Conservation (phyloP, 345 rosid genomes). For the Jatropha curcas region DNA sequence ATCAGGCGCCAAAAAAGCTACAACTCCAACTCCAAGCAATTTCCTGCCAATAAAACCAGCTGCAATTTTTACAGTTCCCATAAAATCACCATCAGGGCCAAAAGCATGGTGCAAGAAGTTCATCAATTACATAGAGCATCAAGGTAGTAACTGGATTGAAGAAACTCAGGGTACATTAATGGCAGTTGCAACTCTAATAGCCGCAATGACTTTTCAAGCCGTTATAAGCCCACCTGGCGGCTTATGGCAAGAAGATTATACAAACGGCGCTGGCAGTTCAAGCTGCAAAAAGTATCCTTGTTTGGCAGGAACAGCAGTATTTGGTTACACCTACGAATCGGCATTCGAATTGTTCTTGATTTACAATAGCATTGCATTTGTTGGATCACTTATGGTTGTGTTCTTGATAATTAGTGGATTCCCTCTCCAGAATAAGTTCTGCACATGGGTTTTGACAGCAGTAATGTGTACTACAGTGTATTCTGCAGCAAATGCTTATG, state of each 20-base stretch:
- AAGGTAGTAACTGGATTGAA: background rate
- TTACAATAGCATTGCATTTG: background rate
- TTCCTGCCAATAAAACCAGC: background rate
- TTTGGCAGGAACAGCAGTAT: background rate
- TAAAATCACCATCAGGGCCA: background rate
- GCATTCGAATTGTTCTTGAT: background rate
- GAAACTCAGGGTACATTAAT: background rate
- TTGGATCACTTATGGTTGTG: background rate
- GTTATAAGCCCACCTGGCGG: background rate
- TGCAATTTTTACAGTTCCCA: background rate
- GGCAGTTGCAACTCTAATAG: slow-evolving; percentile 1
- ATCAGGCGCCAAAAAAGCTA: background rate
- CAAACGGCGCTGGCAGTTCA: background rate
- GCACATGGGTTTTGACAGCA: background rate
- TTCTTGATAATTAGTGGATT: slow-evolving; percentile 1
- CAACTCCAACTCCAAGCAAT: background rate
- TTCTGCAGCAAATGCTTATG: background rate
- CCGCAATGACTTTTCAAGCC: background rate
- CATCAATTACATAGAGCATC: background rate
- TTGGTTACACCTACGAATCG: background rate
- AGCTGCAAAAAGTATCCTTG: background rate
- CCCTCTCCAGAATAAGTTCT: background rate
- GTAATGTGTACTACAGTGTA: background rate
- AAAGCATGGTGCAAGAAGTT: background rate
- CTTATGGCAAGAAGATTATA: background rate